Evolutionary conservation across 495 filamentous ascomycete species (phyloP).

Genomic region (Hypoxylon perforatum): DNA sequence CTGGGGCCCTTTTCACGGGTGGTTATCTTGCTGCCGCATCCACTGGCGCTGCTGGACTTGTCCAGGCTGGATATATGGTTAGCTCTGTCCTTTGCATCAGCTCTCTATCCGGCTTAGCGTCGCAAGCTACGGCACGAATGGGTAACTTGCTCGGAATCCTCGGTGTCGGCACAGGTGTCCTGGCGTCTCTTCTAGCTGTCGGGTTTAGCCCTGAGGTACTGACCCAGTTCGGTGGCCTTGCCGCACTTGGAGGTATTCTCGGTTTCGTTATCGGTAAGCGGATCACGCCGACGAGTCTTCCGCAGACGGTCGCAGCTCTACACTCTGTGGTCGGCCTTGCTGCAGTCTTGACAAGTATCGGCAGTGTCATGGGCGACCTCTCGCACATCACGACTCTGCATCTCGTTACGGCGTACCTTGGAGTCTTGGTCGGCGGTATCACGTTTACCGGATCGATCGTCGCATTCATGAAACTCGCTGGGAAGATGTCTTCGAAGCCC

Average conservation of each 20-base stretch:
- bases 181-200: constrained; percentile 80
- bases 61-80: constrained; percentile 83
- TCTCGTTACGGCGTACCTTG: constrained; percentile 80
- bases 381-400: constrained; percentile 75
- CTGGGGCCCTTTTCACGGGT: constrained; percentile 76
- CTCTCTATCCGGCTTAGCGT: constrained; percentile 77
- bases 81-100: constrained; percentile 81
- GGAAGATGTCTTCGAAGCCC: constrained; percentile 78
- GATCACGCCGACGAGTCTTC: constrained; percentile 82
- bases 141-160: constrained; percentile 85
- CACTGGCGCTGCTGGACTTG: constrained; percentile 80
- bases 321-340: constrained; percentile 86
- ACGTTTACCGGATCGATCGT: constrained; percentile 88
- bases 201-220: constrained; percentile 79
- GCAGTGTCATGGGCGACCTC: constrained; percentile 78
- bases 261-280: constrained; percentile 80
- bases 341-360: constrained; percentile 83
- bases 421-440: constrained; percentile 82
- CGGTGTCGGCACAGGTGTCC: constrained; percentile 78
- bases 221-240: constrained; percentile 77
- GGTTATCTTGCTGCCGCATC: constrained; percentile 79
- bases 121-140: constrained; percentile 79
- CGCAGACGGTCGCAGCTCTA: constrained; percentile 82
- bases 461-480: constrained; percentile 82
- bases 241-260: constrained; percentile 69